Evolutionary conservation across 2,329 filamentous ascomycete genomes (phyloP).

Genomic region (Zymoseptoria crescenta): DNA sequence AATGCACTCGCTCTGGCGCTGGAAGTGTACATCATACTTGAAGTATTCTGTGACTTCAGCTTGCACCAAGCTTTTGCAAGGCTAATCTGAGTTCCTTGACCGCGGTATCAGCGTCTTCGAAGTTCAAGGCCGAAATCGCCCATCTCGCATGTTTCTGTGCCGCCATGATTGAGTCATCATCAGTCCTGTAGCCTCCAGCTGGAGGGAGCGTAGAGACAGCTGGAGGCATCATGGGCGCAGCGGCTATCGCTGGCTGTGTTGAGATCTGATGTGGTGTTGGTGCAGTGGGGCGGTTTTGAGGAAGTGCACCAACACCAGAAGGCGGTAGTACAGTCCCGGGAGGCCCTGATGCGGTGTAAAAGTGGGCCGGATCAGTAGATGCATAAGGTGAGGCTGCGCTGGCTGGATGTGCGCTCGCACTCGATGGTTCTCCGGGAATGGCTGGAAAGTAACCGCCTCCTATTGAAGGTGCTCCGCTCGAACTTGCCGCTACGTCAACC

Average conservation of each 20-base stretch:
- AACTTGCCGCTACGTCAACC: conserved; percentile 33
- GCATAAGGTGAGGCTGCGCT: conserved; percentile 5
- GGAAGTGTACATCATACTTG: too few species aligned
- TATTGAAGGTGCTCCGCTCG: conserved; percentile 39
- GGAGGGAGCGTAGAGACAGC: conserved; percentile 13
- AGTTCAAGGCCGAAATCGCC: conserved; percentile 94
- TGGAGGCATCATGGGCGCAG: conserved; percentile 2
- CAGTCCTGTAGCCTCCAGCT: conserved; percentile 44
- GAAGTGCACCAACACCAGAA: conserved; percentile 5
- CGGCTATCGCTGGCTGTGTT: conserved; percentile 15
- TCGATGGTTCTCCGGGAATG: conserved; percentile 36
- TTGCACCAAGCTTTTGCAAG: conserved; percentile 60
- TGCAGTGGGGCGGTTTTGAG: conserved; percentile 4
- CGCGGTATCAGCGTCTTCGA: conserved; percentile 88
- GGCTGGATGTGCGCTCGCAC: conserved; percentile 9
- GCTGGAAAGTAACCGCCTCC: conserved; percentile 54
- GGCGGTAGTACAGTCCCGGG: conserved; percentile 8
- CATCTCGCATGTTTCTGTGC: conserved; percentile 95
- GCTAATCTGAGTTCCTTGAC: conserved; percentile 76
- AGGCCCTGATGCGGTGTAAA: conserved; percentile 13
- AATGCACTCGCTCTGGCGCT: neutral
- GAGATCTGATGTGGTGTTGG: conserved; percentile 11
- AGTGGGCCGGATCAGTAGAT: conserved; percentile 13
- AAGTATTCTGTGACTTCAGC: conserved; percentile 27
- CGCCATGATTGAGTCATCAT: conserved; percentile 63